A percentile compares a stretch with the other conserved stretches of the same genome.
These are phyloP conservation scores for Phytophthora vignae DNA, from an alignment of 352 stramenopile genomes.

Conservation along the genomic window DNA sequence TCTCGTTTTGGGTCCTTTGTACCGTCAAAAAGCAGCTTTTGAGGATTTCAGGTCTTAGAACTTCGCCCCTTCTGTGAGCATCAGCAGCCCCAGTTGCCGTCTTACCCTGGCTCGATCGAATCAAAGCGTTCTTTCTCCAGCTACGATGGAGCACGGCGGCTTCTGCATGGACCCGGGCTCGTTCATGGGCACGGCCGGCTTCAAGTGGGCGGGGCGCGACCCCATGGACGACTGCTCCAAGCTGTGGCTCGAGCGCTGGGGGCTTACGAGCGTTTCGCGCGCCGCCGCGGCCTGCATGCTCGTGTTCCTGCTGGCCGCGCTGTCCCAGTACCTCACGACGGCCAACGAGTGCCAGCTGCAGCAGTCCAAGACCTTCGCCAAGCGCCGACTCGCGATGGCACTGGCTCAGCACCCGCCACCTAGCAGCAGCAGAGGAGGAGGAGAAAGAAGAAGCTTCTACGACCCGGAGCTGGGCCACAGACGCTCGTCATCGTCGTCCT, in stretches of 20 bases:
- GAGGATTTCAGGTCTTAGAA: too few species aligned
- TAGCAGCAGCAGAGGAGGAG: background rate
- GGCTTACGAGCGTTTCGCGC: conserved; percentile 57
- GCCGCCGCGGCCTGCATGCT: conserved; percentile 47
- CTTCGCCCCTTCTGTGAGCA: too few species aligned
- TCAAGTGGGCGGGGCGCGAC: conserved; percentile 58
- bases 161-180: conserved; percentile 76
- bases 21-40: too few species aligned
- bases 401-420: background rate
- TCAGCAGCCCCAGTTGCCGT: background rate
- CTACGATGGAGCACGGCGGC: conserved; percentile 7
- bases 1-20: too few species aligned
- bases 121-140: background rate
- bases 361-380: conserved; percentile 48
- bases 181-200: conserved; percentile 65
- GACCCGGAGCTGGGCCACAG: conserved; percentile 37
- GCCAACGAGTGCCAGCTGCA: conserved; percentile 53
- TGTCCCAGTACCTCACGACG: conserved; percentile 69
- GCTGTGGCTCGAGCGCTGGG: conserved; percentile 67
- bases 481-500: background rate
- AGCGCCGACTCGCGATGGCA: conserved; percentile 24
- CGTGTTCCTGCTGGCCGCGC: conserved; percentile 65
- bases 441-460: conserved; percentile 26
- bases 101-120: background rate
- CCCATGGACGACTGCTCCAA: conserved; percentile 65